These are phyloP conservation scores for Xylaria polymorpha DNA, from an alignment of 2,329 filamentous ascomycete genomes.

Conservation along the genomic window DNA sequence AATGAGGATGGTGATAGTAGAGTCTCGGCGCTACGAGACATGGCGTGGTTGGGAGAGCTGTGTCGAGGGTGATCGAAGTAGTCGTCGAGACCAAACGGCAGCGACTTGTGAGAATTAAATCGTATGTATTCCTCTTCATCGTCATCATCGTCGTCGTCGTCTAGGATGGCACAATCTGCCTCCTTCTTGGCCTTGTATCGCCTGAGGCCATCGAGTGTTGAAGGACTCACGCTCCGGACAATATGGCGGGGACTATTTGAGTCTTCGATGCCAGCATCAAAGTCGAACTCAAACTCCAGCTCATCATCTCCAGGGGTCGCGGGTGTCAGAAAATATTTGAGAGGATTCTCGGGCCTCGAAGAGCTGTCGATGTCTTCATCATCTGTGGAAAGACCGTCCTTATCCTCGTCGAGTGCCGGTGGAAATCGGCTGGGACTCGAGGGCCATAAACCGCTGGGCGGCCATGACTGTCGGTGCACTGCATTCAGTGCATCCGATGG, in stretches of 20 bases:
- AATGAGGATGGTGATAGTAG: constrained; percentile 51
- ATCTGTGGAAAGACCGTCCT: constrained; percentile 56
- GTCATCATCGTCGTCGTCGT: constrained; percentile 58
- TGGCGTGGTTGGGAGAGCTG: constrained; percentile 48
- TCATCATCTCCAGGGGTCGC: constrained; percentile 59
- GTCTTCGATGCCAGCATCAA: constrained; percentile 69
- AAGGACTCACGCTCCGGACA: constrained; percentile 67
- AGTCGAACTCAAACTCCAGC: constrained; percentile 60
- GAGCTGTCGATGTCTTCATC: constrained; percentile 55
- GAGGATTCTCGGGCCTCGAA: constrained; percentile 62
- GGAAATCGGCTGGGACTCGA: constrained; percentile 62
- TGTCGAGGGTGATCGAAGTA: constrained; percentile 54
- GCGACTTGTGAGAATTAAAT: constrained; percentile 56
- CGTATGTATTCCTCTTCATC: constrained; percentile 62
- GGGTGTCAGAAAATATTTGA: constrained; percentile 66
- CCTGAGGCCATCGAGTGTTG: constrained; percentile 63
- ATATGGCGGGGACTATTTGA: constrained; percentile 57
- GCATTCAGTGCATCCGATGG: constrained; percentile 43
- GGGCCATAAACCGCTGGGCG: constrained; percentile 54
- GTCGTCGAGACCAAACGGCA: constrained; percentile 58
- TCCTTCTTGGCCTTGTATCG: constrained; percentile 56
- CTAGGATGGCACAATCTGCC: constrained; percentile 57
- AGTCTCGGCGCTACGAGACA: constrained; percentile 48
- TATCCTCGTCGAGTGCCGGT: constrained; percentile 56
- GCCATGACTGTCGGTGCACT: constrained; percentile 56